Conservation (phyloP, 176 grass and related monocot genomes). For the Raddia guianensis region DNA sequence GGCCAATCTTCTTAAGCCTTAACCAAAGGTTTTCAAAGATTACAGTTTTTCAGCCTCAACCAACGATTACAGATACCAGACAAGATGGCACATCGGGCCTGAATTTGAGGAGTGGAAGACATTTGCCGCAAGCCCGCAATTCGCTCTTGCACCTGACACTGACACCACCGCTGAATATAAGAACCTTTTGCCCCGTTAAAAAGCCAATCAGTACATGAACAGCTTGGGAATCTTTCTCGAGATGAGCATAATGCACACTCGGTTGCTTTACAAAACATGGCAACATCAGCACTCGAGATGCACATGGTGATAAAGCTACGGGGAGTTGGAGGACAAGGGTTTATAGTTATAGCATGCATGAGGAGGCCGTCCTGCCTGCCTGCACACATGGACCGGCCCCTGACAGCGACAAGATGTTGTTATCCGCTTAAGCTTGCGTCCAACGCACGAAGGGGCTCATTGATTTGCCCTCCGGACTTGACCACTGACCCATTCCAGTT, state of each 20-base stretch:
- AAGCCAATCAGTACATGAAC: not conserved
- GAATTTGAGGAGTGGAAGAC: not conserved
- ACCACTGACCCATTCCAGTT: conserved; percentile 21
- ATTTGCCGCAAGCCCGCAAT: not conserved
- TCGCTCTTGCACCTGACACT: not conserved
- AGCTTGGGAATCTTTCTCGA: conserved; percentile 10
- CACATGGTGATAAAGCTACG: conserved; percentile 35
- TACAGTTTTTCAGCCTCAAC: not conserved
- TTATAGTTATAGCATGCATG: conserved; percentile 4
- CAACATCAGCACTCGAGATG: conserved; percentile 26
- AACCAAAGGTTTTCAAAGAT: too few species aligned
- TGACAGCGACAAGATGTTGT: conserved; percentile 35
- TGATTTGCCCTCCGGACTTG: conserved; percentile 32
- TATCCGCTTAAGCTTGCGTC: conserved; percentile 31
- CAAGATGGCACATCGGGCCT: not conserved
- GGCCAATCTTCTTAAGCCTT: too few species aligned
- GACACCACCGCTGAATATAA: not conserved
- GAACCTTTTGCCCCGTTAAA: not conserved
- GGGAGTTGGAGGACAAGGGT: conserved; percentile 38
- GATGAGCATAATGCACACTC: conserved; percentile 31
- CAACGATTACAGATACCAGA: not conserved
- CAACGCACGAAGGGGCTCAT: conserved; percentile 18
- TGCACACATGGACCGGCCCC: conserved; percentile 16
- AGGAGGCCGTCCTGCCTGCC: conserved; percentile 18
- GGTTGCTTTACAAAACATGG: conserved; percentile 12